phyloP scores from a whole-genome alignment of 345 rosid species.

The Luvunga scandens region DNA sequence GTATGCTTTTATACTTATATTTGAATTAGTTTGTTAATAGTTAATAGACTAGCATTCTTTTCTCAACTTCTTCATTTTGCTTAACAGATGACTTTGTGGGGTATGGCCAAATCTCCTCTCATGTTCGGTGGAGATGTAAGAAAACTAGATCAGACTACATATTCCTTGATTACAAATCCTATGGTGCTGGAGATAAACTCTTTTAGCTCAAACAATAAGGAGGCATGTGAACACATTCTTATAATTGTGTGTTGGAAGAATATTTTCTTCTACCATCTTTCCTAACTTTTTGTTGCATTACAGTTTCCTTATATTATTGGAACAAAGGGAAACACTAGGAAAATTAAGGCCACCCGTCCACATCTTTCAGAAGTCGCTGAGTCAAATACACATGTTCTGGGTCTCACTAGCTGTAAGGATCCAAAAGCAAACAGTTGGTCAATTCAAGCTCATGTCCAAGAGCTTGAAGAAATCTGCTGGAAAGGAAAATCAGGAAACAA shows the following conservation, averaged over 20 bases:
- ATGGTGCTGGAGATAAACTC: slow-evolving; percentile 62
- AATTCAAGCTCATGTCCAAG: slow-evolving; percentile 38
- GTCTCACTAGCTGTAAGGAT: slow-evolving; percentile 71
- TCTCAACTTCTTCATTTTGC: slow-evolving; percentile 10
- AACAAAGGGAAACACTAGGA: slow-evolving; percentile 14
- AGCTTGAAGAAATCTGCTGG: slow-evolving; percentile 69
- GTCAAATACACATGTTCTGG: slow-evolving; percentile 36
- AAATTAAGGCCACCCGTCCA: slow-evolving; percentile 7
- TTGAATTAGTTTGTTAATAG: background rate
- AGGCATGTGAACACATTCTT: slow-evolving; percentile 40
- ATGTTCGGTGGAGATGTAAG: slow-evolving; percentile 93
- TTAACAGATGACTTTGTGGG: slow-evolving; percentile 90
- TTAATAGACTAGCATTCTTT: background rate
- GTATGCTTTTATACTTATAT: slow-evolving; percentile 26
- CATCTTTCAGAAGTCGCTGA: slow-evolving; percentile 18
- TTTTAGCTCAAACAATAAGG: slow-evolving; percentile 69
- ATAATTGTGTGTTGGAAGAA: background rate
- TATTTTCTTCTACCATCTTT: background rate
- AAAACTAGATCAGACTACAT: slow-evolving; percentile 63
- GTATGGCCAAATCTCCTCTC: slow-evolving; percentile 86
- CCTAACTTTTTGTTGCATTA: slow-evolving; percentile 11
- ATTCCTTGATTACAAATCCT: slow-evolving; percentile 68
- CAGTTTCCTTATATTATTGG: slow-evolving; percentile 59
- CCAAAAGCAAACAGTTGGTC: slow-evolving; percentile 61
- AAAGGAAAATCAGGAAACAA: slow-evolving; percentile 29